Evolutionary conservation across 768 basidiomycete species (phyloP), one percentile per base, ranked within the genome.

Genomic region (Steccherinum ochraceum): DNA sequence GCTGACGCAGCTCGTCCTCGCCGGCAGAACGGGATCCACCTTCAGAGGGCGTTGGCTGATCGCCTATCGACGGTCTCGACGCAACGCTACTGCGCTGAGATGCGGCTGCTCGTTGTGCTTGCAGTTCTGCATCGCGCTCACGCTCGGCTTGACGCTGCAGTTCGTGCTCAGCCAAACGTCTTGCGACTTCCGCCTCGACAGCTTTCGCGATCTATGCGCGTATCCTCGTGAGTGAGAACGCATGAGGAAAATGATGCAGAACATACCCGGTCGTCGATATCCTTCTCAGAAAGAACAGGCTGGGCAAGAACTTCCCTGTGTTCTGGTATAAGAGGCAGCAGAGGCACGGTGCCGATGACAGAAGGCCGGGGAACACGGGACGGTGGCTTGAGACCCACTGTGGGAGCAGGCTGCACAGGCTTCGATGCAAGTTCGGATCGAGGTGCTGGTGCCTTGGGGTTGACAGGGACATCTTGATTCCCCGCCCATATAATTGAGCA

Each of bases 141-240:
- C 62, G 59, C 39, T 66, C 64, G 30, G 26, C 42, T 12, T 24
- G 30, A 1, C 63, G 59, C 49, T 64, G 61, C 21, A 46, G 55
- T 56, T 70, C 68, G 21, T 61, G 61, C 40, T 64, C 66, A 19
- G 70, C 82, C 46, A 91, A 66, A 24, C 86, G 76, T 53, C 83
- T 72, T 13, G 81, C 78, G 48, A 86, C 86, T 63, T 90, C 86
- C 5, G 71, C 76, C 69, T 89, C 84, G 24, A 90, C 88, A 5
- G 81, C 83, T 56, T 72, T 79, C 44, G 83, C 79, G 50, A 90
- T 88, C 86, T 86, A 58, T 19, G 19, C 19, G 39, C 4, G 19
- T 21, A 40, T 5, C 45, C 42, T 25, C 24, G 52, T 48, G 23
- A 53, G 46, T 13, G 26, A 48, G 43, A 18, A 5, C 42, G 24